Evolutionary conservation across 2,329 filamentous ascomycete species (phyloP), one percentile per base, ranked within the genome.

Genomic region (Orbilia ellipsospora): DNA sequence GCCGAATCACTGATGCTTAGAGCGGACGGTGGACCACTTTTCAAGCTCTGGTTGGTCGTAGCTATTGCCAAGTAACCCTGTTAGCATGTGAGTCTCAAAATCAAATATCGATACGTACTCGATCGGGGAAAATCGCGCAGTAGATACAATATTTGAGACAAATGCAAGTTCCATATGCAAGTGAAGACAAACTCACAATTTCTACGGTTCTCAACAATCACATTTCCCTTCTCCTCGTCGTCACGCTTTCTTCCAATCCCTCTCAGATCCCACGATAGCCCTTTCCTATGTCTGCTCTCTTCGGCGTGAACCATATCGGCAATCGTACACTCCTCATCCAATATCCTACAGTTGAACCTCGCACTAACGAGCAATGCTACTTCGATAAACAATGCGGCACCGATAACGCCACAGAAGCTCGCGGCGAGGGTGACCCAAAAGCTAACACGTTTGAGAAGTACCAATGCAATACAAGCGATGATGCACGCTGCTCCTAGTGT

Each of bases 341-440:
- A 31, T 13, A 74, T 74, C 18, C 20, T 56, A 31, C 63, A 74
- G 13, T 59, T 31, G 31, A 63, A 74, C 44, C 70, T 61, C 48
- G 70, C 70, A 45, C 70, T 74, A 2, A 74, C 63, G 40, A 74
- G 51, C 31, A 74, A 52, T 7, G 70, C 70, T 31, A 74, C 70
- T 31, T 74, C 51, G n/a, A 74, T 68, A 23, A 59, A 74, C 16
- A 74, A 54, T 40, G 56, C 70, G 6, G 70, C 70, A n/a, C 70
- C 70, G 6, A 74, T 45, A 8, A 74, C 70, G 8, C 70, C 70
- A 51, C 63, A 74, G n/a, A 74, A 59, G 16, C 70, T 64, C 6
- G 70, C 70, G 2, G 56, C 57, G 10, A 74, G 26, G 12, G 70
- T 74, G 13, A 74, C 48, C 70, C 70, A 74, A 16, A 74, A 54